A percentile compares a stretch with the other conserved stretches of the same genome.
These are phyloP conservation scores for Epicoccum nigrum DNA, from an alignment of 2,329 filamentous ascomycete species.

Conservation along the genomic window DNA sequence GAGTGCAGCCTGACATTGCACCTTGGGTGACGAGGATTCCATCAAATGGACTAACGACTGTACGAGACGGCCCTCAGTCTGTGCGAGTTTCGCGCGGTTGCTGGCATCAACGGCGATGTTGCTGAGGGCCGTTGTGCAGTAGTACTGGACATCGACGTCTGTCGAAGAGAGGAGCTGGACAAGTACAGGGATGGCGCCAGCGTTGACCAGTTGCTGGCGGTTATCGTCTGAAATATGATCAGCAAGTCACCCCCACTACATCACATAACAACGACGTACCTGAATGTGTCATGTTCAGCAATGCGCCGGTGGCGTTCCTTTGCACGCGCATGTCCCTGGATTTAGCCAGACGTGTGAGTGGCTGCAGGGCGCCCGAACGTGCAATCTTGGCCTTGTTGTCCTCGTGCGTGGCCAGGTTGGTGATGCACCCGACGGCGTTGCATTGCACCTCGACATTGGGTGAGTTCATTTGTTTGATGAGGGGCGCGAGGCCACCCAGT, in stretches of 20 bases:
- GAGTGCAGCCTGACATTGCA: constrained; percentile 95
- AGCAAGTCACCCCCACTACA: constrained; percentile 18
- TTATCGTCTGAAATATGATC: constrained; percentile 76
- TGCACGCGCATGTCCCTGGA: constrained; percentile 99
- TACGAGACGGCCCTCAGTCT: constrained; percentile 88
- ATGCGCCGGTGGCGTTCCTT: constrained; percentile 91
- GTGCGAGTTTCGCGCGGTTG: constrained; percentile 88
- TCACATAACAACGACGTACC: constrained; percentile 61
- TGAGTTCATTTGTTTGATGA: constrained; percentile 98
- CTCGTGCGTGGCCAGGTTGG: constrained; percentile 95
- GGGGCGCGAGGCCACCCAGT: constrained; percentile 83
- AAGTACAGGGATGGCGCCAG: constrained; percentile 95
- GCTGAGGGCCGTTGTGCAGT: constrained; percentile 97
- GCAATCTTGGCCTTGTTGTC: constrained; percentile 99
- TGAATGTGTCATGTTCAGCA: constrained; percentile 99
- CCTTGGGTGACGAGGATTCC: constrained; percentile 91
- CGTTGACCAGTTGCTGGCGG: constrained; percentile 94
- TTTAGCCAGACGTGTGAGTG: constrained; percentile 89
- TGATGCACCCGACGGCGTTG: constrained; percentile 98
- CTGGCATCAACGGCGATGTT: constrained; percentile 95
- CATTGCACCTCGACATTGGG: constrained; percentile 98
- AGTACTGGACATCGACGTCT: constrained; percentile 98
- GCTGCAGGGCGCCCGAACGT: constrained; percentile 87
- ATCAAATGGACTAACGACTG: constrained; percentile 94
- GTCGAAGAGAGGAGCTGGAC: constrained; percentile 91